Conservation (phyloP, 768 basidiomycete genomes). For the Porpolomopsis calyptriformis region DNA sequence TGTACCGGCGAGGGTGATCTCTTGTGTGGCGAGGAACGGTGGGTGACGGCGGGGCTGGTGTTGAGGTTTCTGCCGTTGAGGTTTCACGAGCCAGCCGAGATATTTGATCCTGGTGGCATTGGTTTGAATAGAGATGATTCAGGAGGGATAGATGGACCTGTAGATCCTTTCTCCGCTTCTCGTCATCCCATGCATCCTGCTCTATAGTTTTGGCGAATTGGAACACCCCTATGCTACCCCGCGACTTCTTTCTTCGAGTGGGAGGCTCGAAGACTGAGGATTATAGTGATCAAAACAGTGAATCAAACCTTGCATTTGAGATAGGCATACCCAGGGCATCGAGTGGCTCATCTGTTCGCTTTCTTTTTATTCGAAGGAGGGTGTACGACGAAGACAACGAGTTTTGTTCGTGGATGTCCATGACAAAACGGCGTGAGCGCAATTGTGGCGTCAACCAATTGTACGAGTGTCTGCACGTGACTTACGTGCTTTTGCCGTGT, state of each 20-base stretch:
- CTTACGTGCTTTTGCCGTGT: too few species aligned
- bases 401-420: conserved; percentile 21
- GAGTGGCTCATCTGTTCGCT: conserved; percentile 71
- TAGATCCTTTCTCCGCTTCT: conserved; percentile 42
- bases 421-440: conserved; percentile 7
- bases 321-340: conserved; percentile 60
- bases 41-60: conserved; percentile 11
- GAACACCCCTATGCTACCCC: conserved; percentile 50
- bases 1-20: conserved; percentile 39
- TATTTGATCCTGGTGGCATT: conserved; percentile 40
- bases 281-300: conserved; percentile 10
- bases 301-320: conserved; percentile 7
- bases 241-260: conserved; percentile 50
- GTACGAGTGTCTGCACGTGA: too few species aligned
- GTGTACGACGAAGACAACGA: conserved; percentile 40
- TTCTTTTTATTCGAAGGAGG: conserved; percentile 73
- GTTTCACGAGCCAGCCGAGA: conserved; percentile 39
- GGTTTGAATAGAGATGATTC: background rate
- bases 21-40: conserved; percentile 22
- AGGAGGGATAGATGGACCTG: conserved; percentile 37
- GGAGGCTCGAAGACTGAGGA: conserved; percentile 51
- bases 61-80: conserved; percentile 12
- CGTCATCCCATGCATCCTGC: conserved; percentile 55
- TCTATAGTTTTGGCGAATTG: conserved; percentile 78
- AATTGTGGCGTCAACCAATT: background rate